Percentiles rank a stretch among this genome's conserved stretches.
Evolutionary conservation across 495 filamentous ascomycete genomes (phyloP).

Genomic region (Polyplosphaeria fusca): DNA sequence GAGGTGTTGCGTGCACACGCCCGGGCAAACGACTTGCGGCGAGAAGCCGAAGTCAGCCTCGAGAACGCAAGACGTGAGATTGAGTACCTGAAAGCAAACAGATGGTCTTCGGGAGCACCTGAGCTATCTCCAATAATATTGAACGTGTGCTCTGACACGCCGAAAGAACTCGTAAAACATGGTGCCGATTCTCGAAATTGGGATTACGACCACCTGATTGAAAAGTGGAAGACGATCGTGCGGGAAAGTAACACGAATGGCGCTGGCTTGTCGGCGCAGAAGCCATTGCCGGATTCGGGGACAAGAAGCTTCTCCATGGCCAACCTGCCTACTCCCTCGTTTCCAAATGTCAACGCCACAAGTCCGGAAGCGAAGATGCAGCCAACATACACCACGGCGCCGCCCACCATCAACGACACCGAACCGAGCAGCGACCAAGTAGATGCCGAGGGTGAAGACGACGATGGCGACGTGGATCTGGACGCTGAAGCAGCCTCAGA

Average conservation of each 20-base stretch:
- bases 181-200: slow-evolving; percentile 42
- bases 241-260: slow-evolving; percentile 33
- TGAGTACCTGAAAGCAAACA: slow-evolving; percentile 64
- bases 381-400: slow-evolving; percentile 20
- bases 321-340: slow-evolving; percentile 12
- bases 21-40: slow-evolving; percentile 63
- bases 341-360: background rate
- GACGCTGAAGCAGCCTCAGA: slow-evolving; percentile 30
- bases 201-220: slow-evolving; percentile 56
- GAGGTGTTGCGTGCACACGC: slow-evolving; percentile 71
- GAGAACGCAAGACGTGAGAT: slow-evolving; percentile 66
- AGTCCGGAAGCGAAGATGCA: slow-evolving; percentile 4
- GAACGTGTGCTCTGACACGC: slow-evolving; percentile 50
- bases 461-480: slow-evolving; percentile 25
- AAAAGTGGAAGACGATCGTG: slow-evolving; percentile 58
- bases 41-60: slow-evolving; percentile 58
- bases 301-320: slow-evolving; percentile 18
- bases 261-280: slow-evolving; percentile 34
- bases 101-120: slow-evolving; percentile 59
- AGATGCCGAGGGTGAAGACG: slow-evolving; percentile 34
- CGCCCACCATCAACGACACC: slow-evolving; percentile 11
- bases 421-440: slow-evolving; percentile 31
- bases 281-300: slow-evolving; percentile 20
- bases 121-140: slow-evolving; percentile 53
- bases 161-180: slow-evolving; percentile 29